Evolutionary conservation across 2,329 filamentous ascomycete species (phyloP), one percentile per base, ranked within the genome.

Genomic region (Exutisphaerella laricina): DNA sequence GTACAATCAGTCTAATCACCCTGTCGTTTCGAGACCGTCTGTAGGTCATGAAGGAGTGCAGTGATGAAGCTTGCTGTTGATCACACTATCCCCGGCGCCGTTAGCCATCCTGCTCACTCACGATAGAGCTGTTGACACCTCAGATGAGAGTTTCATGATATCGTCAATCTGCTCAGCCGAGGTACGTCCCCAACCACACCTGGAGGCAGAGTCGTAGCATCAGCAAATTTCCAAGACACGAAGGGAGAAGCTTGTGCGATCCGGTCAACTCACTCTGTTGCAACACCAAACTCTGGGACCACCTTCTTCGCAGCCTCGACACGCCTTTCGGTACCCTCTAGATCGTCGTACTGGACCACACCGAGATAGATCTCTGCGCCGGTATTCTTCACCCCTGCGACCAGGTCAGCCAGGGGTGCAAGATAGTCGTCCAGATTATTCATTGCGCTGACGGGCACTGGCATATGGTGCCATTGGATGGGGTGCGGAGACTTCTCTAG

Each of bases 381-480:
- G 4, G 57, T 50, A 28, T 61, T 39, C n/a, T 59, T 49, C 33
- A 71, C 43, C 17, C 43, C 44, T 5, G 53, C 53, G 5, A 50
- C 39, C 1, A 58, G 47, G 0, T 58, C 35, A 29, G 54, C 59
- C 43, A 72, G 50, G 2, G 69, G 66, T 18, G 42, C 58, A 37
- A 66, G 67, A 48, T 67, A 72, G 1, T 41, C 54, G 1, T 50
- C 51, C 44, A 58, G 46, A 16, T 34, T 25, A 3, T 35, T 54
- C n/a, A 65, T 54, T 7, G 58, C 58, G 26, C 45, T 51, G 36
- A 60, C 65, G 0, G 68, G 67, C 1, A 72, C 68, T 4, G 70
- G 69, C 49, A 69, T 55, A 45, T 72, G 70, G 20, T 72, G 48
- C 58, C 60, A 73, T 25, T 61, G 45, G 17, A 71, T 58, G 4